Base-by-base conservation (phyloP, 2,329 filamentous ascomycete species). In the Helotiales sp. region DNA sequence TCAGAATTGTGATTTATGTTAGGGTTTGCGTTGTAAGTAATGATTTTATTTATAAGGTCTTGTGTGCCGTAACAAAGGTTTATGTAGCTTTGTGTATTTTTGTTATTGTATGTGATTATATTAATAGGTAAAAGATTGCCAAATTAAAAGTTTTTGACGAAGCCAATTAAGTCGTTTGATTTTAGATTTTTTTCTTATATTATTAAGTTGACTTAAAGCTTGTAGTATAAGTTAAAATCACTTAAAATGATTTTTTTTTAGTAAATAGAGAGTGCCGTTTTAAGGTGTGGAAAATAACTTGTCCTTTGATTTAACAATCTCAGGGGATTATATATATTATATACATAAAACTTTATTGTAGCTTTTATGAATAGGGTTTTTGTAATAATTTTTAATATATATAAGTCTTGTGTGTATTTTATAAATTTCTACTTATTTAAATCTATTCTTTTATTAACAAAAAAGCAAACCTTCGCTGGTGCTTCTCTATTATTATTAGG, bases 391-490 rank as follows among this genome's bases (percentile, higher is more conserved):
- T 49, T 20, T 26, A 49, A 8, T 15, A 8, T 49, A 49, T 2
- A 26, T 26, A 49, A 49, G 45, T 49, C 45, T 49, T 20, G 45
- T 49, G 20, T 49, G 17, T 49, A 49, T 24, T 49, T 26, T 49
- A 15, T 49, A 49, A 49, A 50, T 50, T 20, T 50, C 20, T 13
- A 50, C 47, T 8, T 50, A 26, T 26, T 50, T 50, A 13, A 8
- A 20, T 50, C 45, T 49, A 24, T 49, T 52, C 60, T 62, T n/a
- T 57, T 57, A 15, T 34, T 57, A 10, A 32, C 15, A 34, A 57
- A 57, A 24, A 57, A 57, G 52, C 52, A 57, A 6, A 57, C 52
- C 32, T 24, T 30, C 13, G 52, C 52, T 13, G 52, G 52, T 57
- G 24, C 24, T 34, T 57, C 52, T 57, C 52, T 57, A 17, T 6